Conservation (phyloP, 371 early-diverging fungal genomes). For the Nematocida ironsii region DNA sequence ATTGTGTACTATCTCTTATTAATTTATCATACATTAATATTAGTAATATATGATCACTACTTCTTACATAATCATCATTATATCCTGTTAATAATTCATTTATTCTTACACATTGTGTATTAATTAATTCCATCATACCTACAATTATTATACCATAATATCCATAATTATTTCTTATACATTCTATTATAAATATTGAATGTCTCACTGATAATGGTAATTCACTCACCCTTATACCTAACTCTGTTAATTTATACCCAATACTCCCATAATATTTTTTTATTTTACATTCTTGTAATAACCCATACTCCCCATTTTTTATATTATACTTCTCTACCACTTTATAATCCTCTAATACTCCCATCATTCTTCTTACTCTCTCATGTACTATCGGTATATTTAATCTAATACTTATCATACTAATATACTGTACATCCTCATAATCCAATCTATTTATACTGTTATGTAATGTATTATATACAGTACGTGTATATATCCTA, state of each 20-base stretch:
- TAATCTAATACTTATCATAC: not conserved
- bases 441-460: not conserved
- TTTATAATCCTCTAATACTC: not conserved
- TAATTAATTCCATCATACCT: conserved; percentile 18
- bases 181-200: conserved; percentile 39
- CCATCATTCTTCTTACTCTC: not conserved
- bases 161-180: not conserved
- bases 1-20: not conserved
- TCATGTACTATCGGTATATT: conserved; percentile 15
- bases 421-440: conserved; percentile 28
- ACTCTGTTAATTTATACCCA: not conserved
- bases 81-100: not conserved
- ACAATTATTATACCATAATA: conserved; percentile 21
- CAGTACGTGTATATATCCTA: conserved; percentile 80
- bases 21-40: not conserved
- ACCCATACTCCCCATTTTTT: too few relatives aligned
- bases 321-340: not conserved
- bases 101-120: not conserved
- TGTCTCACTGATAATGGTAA: conserved; percentile 23
- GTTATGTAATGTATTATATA: conserved; percentile 16
- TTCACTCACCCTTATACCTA: conserved; percentile 1
- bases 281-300: too few relatives aligned
- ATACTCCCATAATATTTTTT: too few relatives aligned
- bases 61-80: not conserved
- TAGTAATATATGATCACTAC: conserved; percentile 12